Base-by-base conservation (phyloP, 1,284 basidiomycete species). In the Trichosporon asahii region DNA sequence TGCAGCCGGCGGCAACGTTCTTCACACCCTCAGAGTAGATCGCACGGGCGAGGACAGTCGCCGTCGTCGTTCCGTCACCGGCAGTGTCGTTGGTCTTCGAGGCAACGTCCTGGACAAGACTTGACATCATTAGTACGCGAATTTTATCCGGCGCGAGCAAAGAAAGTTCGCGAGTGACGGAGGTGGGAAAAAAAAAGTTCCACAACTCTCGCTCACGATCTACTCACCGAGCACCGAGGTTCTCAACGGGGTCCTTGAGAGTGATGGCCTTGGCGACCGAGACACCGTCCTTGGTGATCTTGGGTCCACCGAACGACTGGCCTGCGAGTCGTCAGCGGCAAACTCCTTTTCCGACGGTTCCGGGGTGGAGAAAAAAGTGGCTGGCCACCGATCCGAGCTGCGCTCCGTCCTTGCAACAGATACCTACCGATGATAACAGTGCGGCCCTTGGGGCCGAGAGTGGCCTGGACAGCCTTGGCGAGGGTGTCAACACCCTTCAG, bases 21-120 rank as follows among this genome's bases (percentile, higher is more conserved):
- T 98, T 98, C 77, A 98, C 95, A 85, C 96, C 96, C 85, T 99
- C 96, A 0, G 94, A 88, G 86, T 98, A 99, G 85, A 99, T 98
- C 73, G 95, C 95, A 70, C 93, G 91, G 8, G 96, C 94, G 71
- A 98, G 90, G 67, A 98, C 96, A 46, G 96, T 98, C 27, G 96
- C 95, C 27, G 96, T 98, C 14, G 96, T 99, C 14, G 95, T 99
- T 75, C 96, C 96, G 83, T 99, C 96, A 86, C 96, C 96, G 61
- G 96, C 96, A 76, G 92, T 88, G 85, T 98, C 96, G 87, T 98
- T 98, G 53, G 95, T 97, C 87, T 97, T 97, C 83, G 90, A 90
- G 14, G 95, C 95, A 71, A 98, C 95, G 77, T 98, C 95, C 84
- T 97, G 95, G 70, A 98, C 89, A 72, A 98, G 90, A 76, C 93